phyloP scores from a whole-genome alignment of 179 eudicot genomes.

The Beta macrorhiza region DNA sequence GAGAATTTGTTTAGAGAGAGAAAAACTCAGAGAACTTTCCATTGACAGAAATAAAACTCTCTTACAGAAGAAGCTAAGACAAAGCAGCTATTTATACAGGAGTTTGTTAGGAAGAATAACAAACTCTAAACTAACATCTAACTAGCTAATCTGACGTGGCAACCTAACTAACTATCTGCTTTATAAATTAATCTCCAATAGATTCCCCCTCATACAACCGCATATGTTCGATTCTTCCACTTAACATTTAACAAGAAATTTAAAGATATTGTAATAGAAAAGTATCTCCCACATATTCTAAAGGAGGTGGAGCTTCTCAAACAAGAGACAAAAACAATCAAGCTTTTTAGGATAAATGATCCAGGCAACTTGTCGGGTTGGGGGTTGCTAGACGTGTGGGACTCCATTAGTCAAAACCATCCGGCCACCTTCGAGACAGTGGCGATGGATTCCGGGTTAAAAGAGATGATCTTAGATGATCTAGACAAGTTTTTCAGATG shows the following conservation, averaged over 20 bases:
- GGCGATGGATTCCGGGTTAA: slow-evolving; percentile 46
- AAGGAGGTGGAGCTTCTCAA: slow-evolving; percentile 29
- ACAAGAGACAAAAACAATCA: slow-evolving; percentile 35
- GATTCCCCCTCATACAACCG: slow-evolving; percentile 27
- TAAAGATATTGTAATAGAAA: slow-evolving; percentile 29
- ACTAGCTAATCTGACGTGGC: no score
- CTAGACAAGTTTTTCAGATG: slow-evolving; percentile 47
- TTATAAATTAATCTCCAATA: no score
- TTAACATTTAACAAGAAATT: slow-evolving; percentile 42
- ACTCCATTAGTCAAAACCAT: slow-evolving; percentile 37
- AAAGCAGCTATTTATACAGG: no score
- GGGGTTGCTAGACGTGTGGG: background rate
- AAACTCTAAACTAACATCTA: no score
- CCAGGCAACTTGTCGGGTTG: background rate
- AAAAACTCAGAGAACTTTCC: no score
- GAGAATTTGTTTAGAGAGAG: no score
- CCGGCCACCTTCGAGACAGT: slow-evolving; percentile 54
- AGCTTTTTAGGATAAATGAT: slow-evolving; percentile 40
- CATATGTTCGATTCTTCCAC: slow-evolving; percentile 40
- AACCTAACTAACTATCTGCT: no score
- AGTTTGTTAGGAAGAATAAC: no score
- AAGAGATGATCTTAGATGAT: slow-evolving; percentile 41
- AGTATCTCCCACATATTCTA: slow-evolving; percentile 48
- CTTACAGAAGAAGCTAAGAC: no score
- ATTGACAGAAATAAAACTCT: no score